A percentile compares a stretch with the other conserved stretches of the same genome.
phyloP scores from a whole-genome alignment of 2,329 filamentous ascomycete species.

The Pyricularia grisea region DNA sequence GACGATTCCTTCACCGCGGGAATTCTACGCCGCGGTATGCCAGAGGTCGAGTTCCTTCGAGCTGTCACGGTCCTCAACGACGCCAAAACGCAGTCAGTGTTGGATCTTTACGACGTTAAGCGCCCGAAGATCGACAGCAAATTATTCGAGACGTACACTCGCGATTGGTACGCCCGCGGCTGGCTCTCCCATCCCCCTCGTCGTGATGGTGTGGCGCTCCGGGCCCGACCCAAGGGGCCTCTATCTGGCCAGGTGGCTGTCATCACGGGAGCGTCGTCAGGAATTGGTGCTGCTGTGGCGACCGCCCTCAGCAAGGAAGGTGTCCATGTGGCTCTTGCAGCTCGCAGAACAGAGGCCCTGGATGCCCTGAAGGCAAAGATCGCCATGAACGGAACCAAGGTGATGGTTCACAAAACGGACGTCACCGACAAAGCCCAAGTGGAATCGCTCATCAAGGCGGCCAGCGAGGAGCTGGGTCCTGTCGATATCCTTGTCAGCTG shows the following conservation, averaged over 20 bases:
- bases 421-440: conserved; percentile 39
- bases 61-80: conserved; percentile 68
- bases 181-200: conserved; percentile 63
- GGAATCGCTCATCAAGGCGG: conserved; percentile 50
- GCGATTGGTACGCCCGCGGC: conserved; percentile 71
- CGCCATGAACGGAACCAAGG: conserved; percentile 61
- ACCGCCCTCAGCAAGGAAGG: conserved; percentile 60
- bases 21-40: conserved; percentile 74
- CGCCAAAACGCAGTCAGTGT: conserved; percentile 52
- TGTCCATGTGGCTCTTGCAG: conserved; percentile 61
- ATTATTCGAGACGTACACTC: conserved; percentile 68
- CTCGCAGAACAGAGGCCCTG: conserved; percentile 59
- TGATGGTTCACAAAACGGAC: background rate
- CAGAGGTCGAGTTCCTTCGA: conserved; percentile 59
- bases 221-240: background rate
- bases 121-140: conserved; percentile 60
- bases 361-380: conserved; percentile 57
- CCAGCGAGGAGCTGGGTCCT: conserved; percentile 54
- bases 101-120: conserved; percentile 40
- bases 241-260: background rate
- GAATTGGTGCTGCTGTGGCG: conserved; percentile 51
- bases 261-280: background rate
- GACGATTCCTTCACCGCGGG: conserved; percentile 69
- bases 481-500: conserved; percentile 74
- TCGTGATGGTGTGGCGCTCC: conserved; percentile 78